phyloP scores from a whole-genome alignment of 1,284 basidiomycete species.

The Phylloporus sp. region DNA sequence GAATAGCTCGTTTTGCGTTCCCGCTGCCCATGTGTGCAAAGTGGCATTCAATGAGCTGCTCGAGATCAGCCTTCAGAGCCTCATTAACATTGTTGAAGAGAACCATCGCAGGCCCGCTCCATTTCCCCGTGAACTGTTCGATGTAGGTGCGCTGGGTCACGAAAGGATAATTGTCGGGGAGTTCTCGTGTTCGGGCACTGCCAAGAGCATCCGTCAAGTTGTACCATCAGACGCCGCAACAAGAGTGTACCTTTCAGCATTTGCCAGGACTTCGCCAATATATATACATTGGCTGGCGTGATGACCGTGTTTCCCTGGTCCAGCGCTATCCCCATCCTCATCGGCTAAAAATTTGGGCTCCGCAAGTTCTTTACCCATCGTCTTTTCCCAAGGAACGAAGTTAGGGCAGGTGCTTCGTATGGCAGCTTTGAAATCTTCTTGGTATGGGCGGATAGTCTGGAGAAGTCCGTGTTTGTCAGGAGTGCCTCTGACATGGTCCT shows the following conservation, averaged over 20 bases:
- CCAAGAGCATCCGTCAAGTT: background rate
- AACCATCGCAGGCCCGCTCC: conserved; percentile 55
- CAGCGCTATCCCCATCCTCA: conserved; percentile 39
- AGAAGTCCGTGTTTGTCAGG: conserved; percentile 58
- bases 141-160: conserved; percentile 64
- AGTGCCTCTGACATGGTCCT: conserved; percentile 57
- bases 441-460: conserved; percentile 60
- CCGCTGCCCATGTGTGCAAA: conserved; percentile 65
- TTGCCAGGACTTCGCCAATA: conserved; percentile 62
- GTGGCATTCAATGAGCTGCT: conserved; percentile 51
- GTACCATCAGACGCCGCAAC: background rate
- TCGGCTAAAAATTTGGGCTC: conserved; percentile 50
- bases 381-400: conserved; percentile 47
- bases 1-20: conserved; percentile 46
- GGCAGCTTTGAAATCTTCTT: conserved; percentile 53
- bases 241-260: conserved; percentile 54
- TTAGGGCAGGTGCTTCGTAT: conserved; percentile 64
- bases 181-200: conserved; percentile 72
- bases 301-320: conserved; percentile 28
- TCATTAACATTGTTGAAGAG: conserved; percentile 57
- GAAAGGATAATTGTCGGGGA: conserved; percentile 73
- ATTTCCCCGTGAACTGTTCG: conserved; percentile 50
- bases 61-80: conserved; percentile 51
- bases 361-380: conserved; percentile 11
- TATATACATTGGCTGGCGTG: conserved; percentile 47